Evolutionary conservation across 2,329 filamentous ascomycete genomes (phyloP).

Genomic region (Teratosphaeria gauchensis): DNA sequence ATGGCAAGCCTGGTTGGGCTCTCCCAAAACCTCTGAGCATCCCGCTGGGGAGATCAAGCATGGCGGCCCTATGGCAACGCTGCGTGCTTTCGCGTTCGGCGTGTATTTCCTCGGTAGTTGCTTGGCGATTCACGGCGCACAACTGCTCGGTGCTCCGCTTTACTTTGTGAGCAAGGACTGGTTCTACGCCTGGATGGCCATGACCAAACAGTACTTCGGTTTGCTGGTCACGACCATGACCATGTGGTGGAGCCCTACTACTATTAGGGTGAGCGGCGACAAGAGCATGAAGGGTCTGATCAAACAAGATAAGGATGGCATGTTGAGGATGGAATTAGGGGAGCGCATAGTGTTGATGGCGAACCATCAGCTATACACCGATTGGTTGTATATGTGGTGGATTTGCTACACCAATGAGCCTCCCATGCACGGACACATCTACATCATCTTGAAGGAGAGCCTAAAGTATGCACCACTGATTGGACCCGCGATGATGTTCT

Average conservation of each 20-base stretch:
- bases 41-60: constrained; percentile 31
- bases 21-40: constrained; percentile 11
- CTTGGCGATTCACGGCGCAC: constrained; percentile 48
- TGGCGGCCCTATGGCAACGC: constrained; percentile 31
- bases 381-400: constrained; percentile 95
- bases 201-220: constrained; percentile 78
- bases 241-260: constrained; percentile 73
- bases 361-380: constrained; percentile 68
- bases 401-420: constrained; percentile 58
- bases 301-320: constrained; percentile 55
- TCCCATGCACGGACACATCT: constrained; percentile 72
- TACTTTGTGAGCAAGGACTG: constrained; percentile 64
- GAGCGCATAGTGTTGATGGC: constrained; percentile 73
- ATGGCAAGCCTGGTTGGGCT: constrained; percentile 10
- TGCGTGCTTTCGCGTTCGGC: constrained; percentile 36
- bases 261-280: constrained; percentile 73
- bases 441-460: constrained; percentile 83
- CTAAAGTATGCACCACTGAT: constrained; percentile 75
- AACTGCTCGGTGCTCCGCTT: constrained; percentile 62
- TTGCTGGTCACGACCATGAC: constrained; percentile 70
- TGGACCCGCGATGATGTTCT: constrained; percentile 75
- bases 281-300: constrained; percentile 68
- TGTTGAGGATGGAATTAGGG: constrained; percentile 66
- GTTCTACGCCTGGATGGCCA: constrained; percentile 75
- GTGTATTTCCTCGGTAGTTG: constrained; percentile 37